Percentiles rank a stretch among this genome's conserved stretches.
Conservation (phyloP, 768 basidiomycete species). For the Tylopilus plumbeoviolaceoides region DNA sequence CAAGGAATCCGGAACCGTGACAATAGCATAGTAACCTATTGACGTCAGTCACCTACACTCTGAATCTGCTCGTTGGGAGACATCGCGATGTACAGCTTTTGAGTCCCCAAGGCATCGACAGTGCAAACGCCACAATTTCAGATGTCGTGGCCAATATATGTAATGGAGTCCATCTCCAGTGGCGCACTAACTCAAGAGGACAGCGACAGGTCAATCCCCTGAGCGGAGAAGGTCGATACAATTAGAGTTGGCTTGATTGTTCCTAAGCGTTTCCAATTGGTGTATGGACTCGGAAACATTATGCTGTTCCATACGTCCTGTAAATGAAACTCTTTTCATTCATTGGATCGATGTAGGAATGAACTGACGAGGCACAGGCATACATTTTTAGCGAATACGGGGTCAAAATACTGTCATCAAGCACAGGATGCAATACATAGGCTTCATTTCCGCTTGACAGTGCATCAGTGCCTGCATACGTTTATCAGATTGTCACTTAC, state of each 20-base stretch:
- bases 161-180: background rate
- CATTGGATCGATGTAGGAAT: background rate
- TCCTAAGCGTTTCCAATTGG: too few relatives aligned
- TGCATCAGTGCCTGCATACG: background rate
- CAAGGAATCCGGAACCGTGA: background rate
- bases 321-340: background rate
- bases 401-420: background rate
- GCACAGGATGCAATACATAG: background rate
- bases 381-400: background rate
- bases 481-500: background rate
- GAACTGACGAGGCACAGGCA: background rate
- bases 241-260: background rate
- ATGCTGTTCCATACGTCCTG: background rate
- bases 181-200: background rate
- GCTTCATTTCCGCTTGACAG: background rate
- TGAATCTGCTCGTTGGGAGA: background rate
- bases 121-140: background rate
- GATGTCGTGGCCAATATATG: background rate
- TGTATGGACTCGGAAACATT: background rate
- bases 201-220: background rate
- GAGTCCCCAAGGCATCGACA: background rate
- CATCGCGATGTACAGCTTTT: background rate
- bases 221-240: background rate
- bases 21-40: background rate
- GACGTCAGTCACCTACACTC: background rate